Percentiles rank a stretch among this genome's conserved stretches.
These are phyloP conservation scores for Chaetomium olivaceum DNA, from an alignment of 2,329 filamentous ascomycete species.

Conservation along the genomic window DNA sequence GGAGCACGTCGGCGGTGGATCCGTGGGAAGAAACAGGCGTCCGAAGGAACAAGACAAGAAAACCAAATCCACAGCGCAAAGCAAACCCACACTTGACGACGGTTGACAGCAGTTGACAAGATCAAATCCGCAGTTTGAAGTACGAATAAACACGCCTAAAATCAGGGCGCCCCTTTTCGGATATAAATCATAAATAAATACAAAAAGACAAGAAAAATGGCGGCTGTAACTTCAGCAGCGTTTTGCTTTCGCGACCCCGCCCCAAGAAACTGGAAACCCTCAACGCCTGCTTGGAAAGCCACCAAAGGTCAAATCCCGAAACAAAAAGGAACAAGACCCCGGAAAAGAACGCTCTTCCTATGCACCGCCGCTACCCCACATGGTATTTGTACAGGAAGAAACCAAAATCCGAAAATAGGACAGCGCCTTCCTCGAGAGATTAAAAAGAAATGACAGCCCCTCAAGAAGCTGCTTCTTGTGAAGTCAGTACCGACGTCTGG, in stretches of 20 bases:
- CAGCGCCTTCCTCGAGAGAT: too few relatives aligned
- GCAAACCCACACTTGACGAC: background rate
- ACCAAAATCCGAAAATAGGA: background rate
- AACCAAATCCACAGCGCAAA: background rate
- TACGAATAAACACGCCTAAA: background rate
- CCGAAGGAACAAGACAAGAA: background rate
- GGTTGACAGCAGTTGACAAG: background rate
- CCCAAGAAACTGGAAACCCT: background rate
- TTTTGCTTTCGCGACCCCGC: background rate
- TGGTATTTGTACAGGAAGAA: constrained; percentile 11
- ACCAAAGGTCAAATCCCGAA: background rate
- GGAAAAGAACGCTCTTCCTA: background rate
- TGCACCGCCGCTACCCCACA: constrained; percentile 7
- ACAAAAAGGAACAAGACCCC: background rate
- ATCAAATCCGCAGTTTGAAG: background rate
- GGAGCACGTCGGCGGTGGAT: too few relatives aligned
- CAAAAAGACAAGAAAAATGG: background rate
- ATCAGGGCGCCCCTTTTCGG: background rate
- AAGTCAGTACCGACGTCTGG: constrained; percentile 8
- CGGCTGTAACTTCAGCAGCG: background rate
- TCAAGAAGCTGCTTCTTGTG: background rate
- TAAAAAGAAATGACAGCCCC: background rate
- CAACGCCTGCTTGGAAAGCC: background rate
- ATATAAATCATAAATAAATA: background rate
- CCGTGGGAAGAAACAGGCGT: background rate